phyloP scores from a whole-genome alignment of 2,329 filamentous ascomycete species.

The Trichoderma polysporum region DNA sequence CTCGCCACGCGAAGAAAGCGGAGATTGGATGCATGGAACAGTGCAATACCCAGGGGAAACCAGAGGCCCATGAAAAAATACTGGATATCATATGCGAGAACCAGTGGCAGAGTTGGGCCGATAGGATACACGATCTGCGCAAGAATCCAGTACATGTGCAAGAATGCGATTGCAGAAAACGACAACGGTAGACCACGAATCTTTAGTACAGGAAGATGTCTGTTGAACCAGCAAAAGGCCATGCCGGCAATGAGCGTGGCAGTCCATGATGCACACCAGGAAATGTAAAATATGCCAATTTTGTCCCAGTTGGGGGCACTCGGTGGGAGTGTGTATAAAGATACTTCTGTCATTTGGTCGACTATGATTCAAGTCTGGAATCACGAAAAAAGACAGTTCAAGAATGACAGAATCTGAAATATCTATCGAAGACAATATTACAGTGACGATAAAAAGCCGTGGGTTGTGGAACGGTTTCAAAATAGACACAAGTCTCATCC shows the following conservation, averaged over 20 bases:
- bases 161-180: slow-evolving; percentile 37
- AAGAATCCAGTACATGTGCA: slow-evolving; percentile 41
- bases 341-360: slow-evolving; percentile 21
- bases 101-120: slow-evolving; percentile 40
- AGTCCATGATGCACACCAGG: slow-evolving; percentile 32
- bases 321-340: slow-evolving; percentile 34
- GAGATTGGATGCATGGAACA: slow-evolving; percentile 58
- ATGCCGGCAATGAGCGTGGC: slow-evolving; percentile 36
- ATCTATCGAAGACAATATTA: background rate
- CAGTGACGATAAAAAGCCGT: too few species aligned
- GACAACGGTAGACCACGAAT: slow-evolving; percentile 40
- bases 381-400: background rate
- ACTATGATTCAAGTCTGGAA: background rate
- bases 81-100: slow-evolving; percentile 48
- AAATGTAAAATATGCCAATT: slow-evolving; percentile 33
- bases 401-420: background rate
- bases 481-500: background rate
- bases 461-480: background rate
- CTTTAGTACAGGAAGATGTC: slow-evolving; percentile 38
- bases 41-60: slow-evolving; percentile 56
- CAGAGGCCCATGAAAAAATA: slow-evolving; percentile 62
- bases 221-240: slow-evolving; percentile 35
- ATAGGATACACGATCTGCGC: slow-evolving; percentile 45
- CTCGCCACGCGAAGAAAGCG: slow-evolving; percentile 52
- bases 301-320: slow-evolving; percentile 30